Evolutionary conservation across 2,329 filamentous ascomycete genomes (phyloP), one percentile per base, ranked within the genome.

Genomic region (Cryphonectria radicalis): DNA sequence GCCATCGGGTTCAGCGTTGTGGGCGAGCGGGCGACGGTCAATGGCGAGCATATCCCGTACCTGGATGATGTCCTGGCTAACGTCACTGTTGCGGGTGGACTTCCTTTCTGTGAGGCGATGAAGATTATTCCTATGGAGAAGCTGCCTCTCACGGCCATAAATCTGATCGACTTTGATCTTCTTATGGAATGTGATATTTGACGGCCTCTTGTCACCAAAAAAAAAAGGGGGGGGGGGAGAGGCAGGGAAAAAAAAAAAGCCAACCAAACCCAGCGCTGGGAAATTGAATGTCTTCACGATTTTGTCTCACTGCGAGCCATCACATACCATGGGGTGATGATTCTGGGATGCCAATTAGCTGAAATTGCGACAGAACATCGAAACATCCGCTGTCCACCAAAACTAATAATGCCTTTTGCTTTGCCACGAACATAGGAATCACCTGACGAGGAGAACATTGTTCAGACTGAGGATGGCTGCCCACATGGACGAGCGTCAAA

Each of bases 11-110:
- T 86, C 59, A 80, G 79, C 63, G 80, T 81, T 4, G 80, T 80
- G 0, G 84, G 84, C 3, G 85, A 85, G 65, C 71, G 79, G 1
- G 83, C 83, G 1, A 74, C 81, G 0, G 79, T 82, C 59, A 79
- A 84, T 50, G 84, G 84, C 3, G 25, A 82, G 71, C 82, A 81
- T 70, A 82, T 87, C 63, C 73, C 75, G 1, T 86, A 83, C 67
- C 74, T 84, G n/a, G 84, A 86, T 69, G 75, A 79, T 0, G 79
- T 86, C 10, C 76, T 87, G 55, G 82, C 82, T 70, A 78, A 77
- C 0, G 81, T 67, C 64, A 57, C 50, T 37, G 13, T 69, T 35
- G 14, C 53, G n/a, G 60, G 60, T 6, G 46, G 32, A 14, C 59
- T 57, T 10, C 50, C 59, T 22, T 28, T 55, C 28, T 55, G 22